Base-by-base conservation (phyloP, 129 eudicot genomes). In the Arctium lappa region DNA sequence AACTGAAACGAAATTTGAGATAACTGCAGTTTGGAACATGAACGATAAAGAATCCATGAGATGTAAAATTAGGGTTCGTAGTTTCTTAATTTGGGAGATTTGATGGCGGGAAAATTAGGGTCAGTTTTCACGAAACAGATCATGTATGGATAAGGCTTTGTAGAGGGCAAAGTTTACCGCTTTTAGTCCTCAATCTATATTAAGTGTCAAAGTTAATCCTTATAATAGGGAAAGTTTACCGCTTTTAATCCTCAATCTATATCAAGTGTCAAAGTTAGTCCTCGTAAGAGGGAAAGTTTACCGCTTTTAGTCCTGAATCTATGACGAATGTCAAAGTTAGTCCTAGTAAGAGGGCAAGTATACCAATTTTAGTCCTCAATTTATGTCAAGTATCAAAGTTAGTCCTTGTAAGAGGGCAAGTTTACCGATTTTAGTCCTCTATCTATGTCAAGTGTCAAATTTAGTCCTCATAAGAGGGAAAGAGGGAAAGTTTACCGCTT, bases 31-130 rank as follows among this genome's bases (percentile, higher is more conserved):
- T 34, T 89, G 86, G 31, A 63, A 69, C 16, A 39, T 42, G 79
- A 89, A 81, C 11, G 71, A 66, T 42, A 83, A 8, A 8, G 87
- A 80, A 37, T 34, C 79, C 94, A 91, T 91, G 38, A 10, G 48
- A 1, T 62, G 6, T 8, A 18, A 62, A 75, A 56, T 77, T 85
- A 69, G 78, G 76, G 74, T 79, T 84, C 77, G 15, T 65, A 32
- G 36, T 6, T 37, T 32, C 38, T 72, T 39, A 39, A 73, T 38
- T 72, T 48, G 38, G 75, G 69, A 38, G 27, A 29, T 44, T 4
- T 81, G 76, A 82, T 85, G 89, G 89, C 87, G 91, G 89, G 91
- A 88, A 87, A 74, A 33, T 75, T 75, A 75, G 85, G 83, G 78
- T 78, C 39, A 46, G 72, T 0, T 69, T 11, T 76, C 3, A 40